phyloP scores from a whole-genome alignment of 164 flowering plant species.

The Hamamelis virginiana region DNA sequence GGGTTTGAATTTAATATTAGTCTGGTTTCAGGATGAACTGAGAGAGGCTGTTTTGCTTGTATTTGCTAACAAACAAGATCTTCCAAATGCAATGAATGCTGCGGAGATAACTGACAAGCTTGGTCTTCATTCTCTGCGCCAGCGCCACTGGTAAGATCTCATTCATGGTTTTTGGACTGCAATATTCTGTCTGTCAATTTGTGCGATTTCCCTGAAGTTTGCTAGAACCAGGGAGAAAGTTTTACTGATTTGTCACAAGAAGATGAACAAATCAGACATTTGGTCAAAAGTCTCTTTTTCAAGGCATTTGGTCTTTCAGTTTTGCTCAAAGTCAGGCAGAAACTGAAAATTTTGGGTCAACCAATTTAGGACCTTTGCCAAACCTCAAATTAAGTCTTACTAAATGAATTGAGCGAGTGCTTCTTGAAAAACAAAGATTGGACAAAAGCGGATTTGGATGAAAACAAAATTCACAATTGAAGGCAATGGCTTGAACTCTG shows the following conservation, averaged over 20 bases:
- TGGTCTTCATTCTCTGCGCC: constrained; percentile 44
- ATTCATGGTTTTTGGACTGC: neutral
- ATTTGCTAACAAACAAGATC: constrained; percentile 45
- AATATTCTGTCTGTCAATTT: neutral
- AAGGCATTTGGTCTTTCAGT: too few relatives aligned
- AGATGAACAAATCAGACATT: neutral
- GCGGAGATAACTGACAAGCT: constrained; percentile 43
- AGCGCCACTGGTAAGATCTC: constrained; percentile 51
- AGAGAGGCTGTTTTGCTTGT: constrained; percentile 57
- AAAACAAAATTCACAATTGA: too few relatives aligned
- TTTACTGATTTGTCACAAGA: neutral
- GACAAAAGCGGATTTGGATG: too few relatives aligned
- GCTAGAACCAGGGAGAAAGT: neutral
- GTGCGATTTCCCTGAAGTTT: neutral
- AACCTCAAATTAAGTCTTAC: neutral
- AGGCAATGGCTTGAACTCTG: neutral
- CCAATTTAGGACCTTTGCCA: neutral
- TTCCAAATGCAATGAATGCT: constrained; percentile 45
- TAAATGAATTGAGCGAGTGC: too few relatives aligned
- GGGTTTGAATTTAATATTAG: neutral
- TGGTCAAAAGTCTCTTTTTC: too few relatives aligned
- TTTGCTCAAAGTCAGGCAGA: neutral
- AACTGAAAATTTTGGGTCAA: neutral
- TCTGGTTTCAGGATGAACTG: constrained; percentile 57
- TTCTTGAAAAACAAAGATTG: too few relatives aligned